Evolutionary conservation across 805 yeast species (phyloP).

Genomic region (Wickerhamiella australiensis): DNA sequence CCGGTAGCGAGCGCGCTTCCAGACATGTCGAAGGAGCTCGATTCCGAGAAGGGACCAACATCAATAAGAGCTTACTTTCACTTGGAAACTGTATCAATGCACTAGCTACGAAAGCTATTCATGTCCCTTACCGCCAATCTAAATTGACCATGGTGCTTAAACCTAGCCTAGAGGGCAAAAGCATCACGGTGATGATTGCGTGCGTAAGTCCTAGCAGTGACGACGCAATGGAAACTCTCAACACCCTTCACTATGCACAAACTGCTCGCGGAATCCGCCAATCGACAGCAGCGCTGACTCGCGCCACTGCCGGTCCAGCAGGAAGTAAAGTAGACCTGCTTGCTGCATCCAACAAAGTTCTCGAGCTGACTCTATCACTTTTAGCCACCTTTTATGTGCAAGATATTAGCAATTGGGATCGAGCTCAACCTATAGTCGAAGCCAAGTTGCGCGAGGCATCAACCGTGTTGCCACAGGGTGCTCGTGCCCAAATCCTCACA

Average conservation of each 20-base stretch:
- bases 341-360: not conserved
- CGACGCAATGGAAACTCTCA: slow-evolving; percentile 87
- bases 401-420: not conserved
- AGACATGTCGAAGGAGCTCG: slow-evolving; percentile 74
- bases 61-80: slow-evolving; percentile 76
- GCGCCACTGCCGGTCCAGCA: not conserved
- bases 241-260: slow-evolving; percentile 81
- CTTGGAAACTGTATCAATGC: slow-evolving; percentile 59
- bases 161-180: slow-evolving; percentile 84
- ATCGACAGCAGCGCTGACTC: not conserved
- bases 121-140: slow-evolving; percentile 79
- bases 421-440: not conserved
- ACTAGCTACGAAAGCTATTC: slow-evolving; percentile 2
- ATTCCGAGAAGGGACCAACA: slow-evolving; percentile 83
- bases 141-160: slow-evolving; percentile 76
- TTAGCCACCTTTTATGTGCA: not conserved
- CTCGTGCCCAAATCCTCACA: not conserved
- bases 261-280: slow-evolving; percentile 73
- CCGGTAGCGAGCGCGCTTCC: slow-evolving; percentile 91
- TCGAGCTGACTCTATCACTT: not conserved
- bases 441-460: not conserved
- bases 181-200: slow-evolving; percentile 91
- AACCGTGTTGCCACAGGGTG: not conserved
- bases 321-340: not conserved
- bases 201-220: slow-evolving; percentile 77